A percentile compares a stretch with the other conserved stretches of the same genome.
These are phyloP conservation scores for Penicillium nucicola DNA, from an alignment of 495 filamentous ascomycete genomes.

Conservation along the genomic window DNA sequence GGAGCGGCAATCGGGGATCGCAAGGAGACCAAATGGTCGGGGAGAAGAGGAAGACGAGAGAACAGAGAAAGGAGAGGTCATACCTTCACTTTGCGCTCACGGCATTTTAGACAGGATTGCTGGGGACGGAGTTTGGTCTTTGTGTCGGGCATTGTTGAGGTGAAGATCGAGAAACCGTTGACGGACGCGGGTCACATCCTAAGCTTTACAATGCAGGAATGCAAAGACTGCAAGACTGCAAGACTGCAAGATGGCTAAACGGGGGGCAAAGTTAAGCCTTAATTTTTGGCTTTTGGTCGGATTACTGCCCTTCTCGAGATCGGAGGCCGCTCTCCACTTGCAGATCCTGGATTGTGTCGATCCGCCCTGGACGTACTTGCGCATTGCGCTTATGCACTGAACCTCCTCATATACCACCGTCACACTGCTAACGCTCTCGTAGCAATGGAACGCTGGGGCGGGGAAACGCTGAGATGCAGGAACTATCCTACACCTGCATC, in stretches of 20 bases:
- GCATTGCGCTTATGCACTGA: background rate
- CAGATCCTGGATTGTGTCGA: background rate
- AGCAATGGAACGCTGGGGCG: slow-evolving; percentile 14
- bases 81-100: slow-evolving; percentile 36
- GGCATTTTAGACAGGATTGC: slow-evolving; percentile 32
- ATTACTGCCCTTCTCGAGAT: background rate
- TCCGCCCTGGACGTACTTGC: background rate
- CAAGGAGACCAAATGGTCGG: slow-evolving; percentile 18
- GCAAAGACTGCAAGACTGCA: no score
- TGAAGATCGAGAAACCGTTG: background rate
- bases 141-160: slow-evolving; percentile 5
- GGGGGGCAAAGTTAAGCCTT: no score
- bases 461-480: slow-evolving; percentile 8
- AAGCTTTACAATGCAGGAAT: no score
- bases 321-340: background rate
- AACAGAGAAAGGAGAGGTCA: slow-evolving; percentile 39
- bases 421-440: slow-evolving; percentile 5
- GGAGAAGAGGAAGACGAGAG: slow-evolving; percentile 55
- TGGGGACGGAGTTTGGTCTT: slow-evolving; percentile 30
- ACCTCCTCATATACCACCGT: slow-evolving; percentile 16
- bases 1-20: background rate
- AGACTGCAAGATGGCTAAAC: background rate
- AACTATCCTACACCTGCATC: background rate
- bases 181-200: background rate
- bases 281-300: background rate